phyloP scores from a whole-genome alignment of 2,329 filamentous ascomycete genomes.

The Venturia carpophila region DNA sequence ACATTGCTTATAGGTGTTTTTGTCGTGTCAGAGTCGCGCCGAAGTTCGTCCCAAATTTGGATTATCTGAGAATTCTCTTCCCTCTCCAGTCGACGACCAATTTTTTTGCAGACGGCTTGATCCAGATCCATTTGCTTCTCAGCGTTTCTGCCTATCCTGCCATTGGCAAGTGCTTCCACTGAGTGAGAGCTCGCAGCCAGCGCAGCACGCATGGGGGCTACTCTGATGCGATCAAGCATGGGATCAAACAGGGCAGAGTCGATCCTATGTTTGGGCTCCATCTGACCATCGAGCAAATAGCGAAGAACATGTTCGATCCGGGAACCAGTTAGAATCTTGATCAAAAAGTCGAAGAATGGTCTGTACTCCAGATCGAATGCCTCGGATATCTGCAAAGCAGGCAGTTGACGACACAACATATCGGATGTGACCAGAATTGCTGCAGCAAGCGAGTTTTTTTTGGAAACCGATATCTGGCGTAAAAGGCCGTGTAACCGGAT shows the following conservation, averaged over 20 bases:
- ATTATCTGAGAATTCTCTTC: neutral
- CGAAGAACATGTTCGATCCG: neutral
- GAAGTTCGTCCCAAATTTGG: slow-evolving; percentile 7
- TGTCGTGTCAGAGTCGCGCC: neutral
- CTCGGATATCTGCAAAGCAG: neutral
- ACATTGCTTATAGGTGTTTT: neutral
- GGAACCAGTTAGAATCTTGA: neutral
- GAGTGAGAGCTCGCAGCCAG: neutral
- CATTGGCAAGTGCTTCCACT: slow-evolving; percentile 1
- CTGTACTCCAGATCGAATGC: neutral
- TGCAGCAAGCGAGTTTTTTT: neutral
- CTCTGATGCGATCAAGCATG: slow-evolving; percentile 4
- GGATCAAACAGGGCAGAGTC: neutral
- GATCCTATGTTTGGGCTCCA: neutral
- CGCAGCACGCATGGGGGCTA: neutral
- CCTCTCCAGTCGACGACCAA: slow-evolving; percentile 7
- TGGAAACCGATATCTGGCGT: neutral
- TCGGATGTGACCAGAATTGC: slow-evolving; percentile 6
- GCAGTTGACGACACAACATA: slow-evolving; percentile 1
- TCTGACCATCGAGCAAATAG: neutral
- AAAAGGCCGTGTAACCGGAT: neutral
- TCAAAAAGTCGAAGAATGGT: slow-evolving; percentile 9
- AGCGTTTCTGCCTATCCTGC: neutral
- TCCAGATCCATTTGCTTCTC: neutral
- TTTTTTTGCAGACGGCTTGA: neutral